A percentile compares a stretch with the other conserved stretches of the same genome.
Conservation (phyloP, 345 rosid species). For the Cardamine resedifolia region DNA sequence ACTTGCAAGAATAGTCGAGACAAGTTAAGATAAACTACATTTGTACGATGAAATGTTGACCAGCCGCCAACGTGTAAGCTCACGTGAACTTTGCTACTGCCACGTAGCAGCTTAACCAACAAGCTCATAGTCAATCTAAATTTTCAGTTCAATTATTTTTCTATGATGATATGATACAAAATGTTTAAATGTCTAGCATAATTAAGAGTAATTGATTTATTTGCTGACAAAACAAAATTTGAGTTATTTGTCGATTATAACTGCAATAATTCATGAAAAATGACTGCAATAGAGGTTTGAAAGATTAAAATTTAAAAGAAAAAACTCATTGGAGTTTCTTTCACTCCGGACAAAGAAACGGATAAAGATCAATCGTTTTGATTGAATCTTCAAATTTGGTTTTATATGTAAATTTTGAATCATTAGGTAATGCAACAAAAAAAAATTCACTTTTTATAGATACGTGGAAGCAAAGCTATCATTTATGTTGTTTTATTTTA, state of each 20-base stretch:
- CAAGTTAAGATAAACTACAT: background rate
- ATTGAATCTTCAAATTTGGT: background rate
- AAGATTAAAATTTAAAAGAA: slow-evolving; percentile 3
- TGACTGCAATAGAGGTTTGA: background rate
- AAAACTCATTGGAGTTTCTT: background rate
- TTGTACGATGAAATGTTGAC: background rate
- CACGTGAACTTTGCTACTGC: background rate
- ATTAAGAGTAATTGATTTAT: background rate
- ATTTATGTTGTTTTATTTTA: slow-evolving; percentile 22
- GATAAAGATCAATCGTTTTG: slow-evolving; percentile 11
- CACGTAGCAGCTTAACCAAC: slow-evolving; percentile 20
- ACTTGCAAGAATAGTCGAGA: background rate
- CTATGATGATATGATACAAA: background rate
- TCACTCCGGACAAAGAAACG: background rate
- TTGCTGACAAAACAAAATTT: background rate
- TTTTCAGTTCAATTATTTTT: background rate
- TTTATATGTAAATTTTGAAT: background rate
- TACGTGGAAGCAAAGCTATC: slow-evolving; percentile 23
- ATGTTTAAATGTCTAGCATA: background rate
- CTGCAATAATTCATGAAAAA: slow-evolving; percentile 6
- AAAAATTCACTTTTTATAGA: background rate
- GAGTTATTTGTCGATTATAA: slow-evolving; percentile 14
- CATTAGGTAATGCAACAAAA: slow-evolving; percentile 12
- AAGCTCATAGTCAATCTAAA: background rate
- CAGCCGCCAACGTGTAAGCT: slow-evolving; percentile 23